Evolutionary conservation across 2,329 filamentous ascomycete species (phyloP), one percentile per base, ranked within the genome.

Genomic region (Stagonosporopsis rhizophila): DNA sequence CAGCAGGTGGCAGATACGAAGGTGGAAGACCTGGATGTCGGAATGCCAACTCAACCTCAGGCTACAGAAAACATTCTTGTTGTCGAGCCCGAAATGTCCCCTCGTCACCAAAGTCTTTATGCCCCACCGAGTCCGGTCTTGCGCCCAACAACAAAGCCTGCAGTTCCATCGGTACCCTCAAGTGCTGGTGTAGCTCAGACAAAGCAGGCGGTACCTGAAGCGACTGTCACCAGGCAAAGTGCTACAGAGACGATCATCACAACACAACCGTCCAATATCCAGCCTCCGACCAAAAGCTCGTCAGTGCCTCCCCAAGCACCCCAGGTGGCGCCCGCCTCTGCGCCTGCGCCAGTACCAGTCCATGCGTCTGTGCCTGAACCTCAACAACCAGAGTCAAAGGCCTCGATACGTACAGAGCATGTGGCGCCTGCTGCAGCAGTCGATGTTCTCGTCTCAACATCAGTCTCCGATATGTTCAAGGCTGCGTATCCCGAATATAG

Each of bases 401-500:
- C 32, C 12, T 17, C 12, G 22, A 15, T 32, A 15, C 25, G 23
- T 20, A 14, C 28, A 41, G 19, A 46, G 20, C 42, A 48, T 19
- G 23, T 22, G 3, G 19, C 15, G 20, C 15, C 53, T 23, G 1
- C 19, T 42, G 15, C 23, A 5, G 12, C 38, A 17, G 27, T 20
- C 11, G 15, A 25, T 9, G 9, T 2, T 4, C 6, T 25, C 9
- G 46, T n/a, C 12, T 9, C 25, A 1, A 19, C 6, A 12, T 64
- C 61, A 3, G 32, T 72, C 4, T 72, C 70, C 37, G 52, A 69
- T 2, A 54, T 34, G 7, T 77, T 77, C 63, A 70, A 67, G 47
- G 38, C 46, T 2, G 62, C 69, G 6, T 78, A 78, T 49, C 72
- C 74, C 11, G 69, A 72, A n/a, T 78, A 77, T 37, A 66, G 51